Evolutionary conservation across 306 rosid genomes (phyloP).

Genomic region (Glycyrrhiza uralensis): DNA sequence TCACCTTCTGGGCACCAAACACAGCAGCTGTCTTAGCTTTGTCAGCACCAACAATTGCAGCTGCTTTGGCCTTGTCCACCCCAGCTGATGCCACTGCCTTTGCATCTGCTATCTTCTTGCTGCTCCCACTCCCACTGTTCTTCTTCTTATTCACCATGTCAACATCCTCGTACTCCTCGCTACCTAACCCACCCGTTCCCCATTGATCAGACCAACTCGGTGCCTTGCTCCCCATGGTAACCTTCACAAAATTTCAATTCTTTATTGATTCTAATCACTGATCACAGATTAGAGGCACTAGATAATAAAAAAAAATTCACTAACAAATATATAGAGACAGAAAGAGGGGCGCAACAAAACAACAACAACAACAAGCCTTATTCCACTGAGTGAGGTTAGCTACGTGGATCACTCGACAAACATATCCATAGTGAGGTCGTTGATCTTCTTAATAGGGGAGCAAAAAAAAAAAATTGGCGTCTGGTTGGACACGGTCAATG

Average conservation of each 20-base stretch:
- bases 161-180: slow-evolving; percentile 25
- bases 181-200: slow-evolving; percentile 47
- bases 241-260: not conserved
- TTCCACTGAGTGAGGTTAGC: too few relatives aligned
- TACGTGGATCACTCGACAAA: too few relatives aligned
- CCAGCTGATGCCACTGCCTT: slow-evolving; percentile 53
- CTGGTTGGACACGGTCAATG: not conserved
- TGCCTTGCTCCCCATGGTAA: slow-evolving; percentile 65
- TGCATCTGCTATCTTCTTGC: slow-evolving; percentile 51
- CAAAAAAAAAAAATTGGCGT: too few relatives aligned
- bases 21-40: slow-evolving; percentile 41
- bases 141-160: slow-evolving; percentile 35
- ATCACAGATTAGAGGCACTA: too few relatives aligned
- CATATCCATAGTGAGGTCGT: too few relatives aligned
- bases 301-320: not conserved
- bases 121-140: slow-evolving; percentile 31
- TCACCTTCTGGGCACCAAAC: slow-evolving; percentile 38
- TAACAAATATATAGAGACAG: not conserved
- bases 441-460: too few relatives aligned
- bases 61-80: slow-evolving; percentile 51
- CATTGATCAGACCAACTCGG: slow-evolving; percentile 82
- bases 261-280: not conserved
- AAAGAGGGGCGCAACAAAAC: not conserved
- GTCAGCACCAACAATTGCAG: slow-evolving; percentile 43
- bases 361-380: too few relatives aligned